Evolutionary conservation across 768 basidiomycete genomes (phyloP), one percentile per base, ranked within the genome.

Genomic region (Tricholomella constricta): DNA sequence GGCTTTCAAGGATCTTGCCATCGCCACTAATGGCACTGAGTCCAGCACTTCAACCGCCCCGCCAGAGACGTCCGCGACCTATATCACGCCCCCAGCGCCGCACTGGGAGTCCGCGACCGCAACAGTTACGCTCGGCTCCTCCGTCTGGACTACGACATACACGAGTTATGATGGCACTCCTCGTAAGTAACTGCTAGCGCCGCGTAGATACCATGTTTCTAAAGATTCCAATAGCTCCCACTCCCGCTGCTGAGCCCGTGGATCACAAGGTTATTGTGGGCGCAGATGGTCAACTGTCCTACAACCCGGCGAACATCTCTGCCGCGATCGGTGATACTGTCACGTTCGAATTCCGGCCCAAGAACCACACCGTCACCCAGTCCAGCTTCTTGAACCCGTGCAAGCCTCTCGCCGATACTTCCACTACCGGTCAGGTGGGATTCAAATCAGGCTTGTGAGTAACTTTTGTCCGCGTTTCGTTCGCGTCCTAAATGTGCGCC

Each of bases 1-100:
- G 6, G 75, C 74, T 7, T 84, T 83, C 72, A 67, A 81, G 56
- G 72, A 72, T 10, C 67, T 70, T 9, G 83, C 82, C 0, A 76
- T 73, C 54, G 74, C 67, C 17, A 64, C 60, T 26, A 70, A 69
- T 44, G 70, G 71, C 20, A 69, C 69, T 2, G 53, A 56, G 6
- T 45, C 68, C 43, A 27, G 29, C 4, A 29, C 35, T 14, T 7
- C 32, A 2, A 32, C 57, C 27, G 44, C 59, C 3, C 26, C 58
- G 4, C 46, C 62, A n/a, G 43, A 65, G 20, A 23, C 66, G 2
- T 49, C 60, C 15, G 44, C 63, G 20, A 25, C 65, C 2, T 60
- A 61, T 27, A 48, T 66, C 19, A 67, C 74, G 3, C 65, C 76
- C 26, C 62, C 73, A 29, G 52, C 74, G 4, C 68, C 71, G 1